phyloP scores from a whole-genome alignment of 768 basidiomycete genomes.

The Phanerochaete sordida region DNA sequence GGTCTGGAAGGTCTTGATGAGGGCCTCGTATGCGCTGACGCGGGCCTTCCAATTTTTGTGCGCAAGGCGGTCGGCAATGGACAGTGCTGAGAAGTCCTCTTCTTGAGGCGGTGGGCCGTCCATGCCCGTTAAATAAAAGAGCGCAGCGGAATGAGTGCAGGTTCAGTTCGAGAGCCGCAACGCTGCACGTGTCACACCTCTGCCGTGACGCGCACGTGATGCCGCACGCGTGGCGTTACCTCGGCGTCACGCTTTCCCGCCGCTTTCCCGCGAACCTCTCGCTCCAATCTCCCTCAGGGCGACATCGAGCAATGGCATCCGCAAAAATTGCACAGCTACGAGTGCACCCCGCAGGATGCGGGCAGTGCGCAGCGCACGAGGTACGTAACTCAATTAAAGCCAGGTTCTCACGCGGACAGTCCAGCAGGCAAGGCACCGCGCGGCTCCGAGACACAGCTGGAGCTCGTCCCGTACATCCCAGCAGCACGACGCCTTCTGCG shows the following conservation, averaged over 20 bases:
- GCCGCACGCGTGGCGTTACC: not conserved
- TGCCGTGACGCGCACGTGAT: constrained; percentile 3
- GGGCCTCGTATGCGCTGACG: constrained; percentile 84
- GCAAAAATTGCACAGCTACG: not conserved
- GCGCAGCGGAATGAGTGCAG: constrained; percentile 2
- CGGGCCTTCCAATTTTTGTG: constrained; percentile 99
- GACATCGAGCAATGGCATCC: not conserved
- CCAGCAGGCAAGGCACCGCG: too few species aligned
- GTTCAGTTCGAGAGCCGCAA: not conserved
- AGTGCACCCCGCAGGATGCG: not conserved
- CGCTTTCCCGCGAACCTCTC: not conserved
- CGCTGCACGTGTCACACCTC: not conserved
- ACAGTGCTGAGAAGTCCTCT: constrained; percentile 84
- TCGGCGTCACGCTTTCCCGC: not conserved
- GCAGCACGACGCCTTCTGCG: not conserved
- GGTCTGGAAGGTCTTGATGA: constrained; percentile 82
- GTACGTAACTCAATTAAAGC: not conserved
- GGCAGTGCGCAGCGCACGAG: not conserved
- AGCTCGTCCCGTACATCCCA: too few species aligned
- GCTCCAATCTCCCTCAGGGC: not conserved
- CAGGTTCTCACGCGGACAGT: too few species aligned
- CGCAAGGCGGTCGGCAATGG: constrained; percentile 74
- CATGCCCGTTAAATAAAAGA: constrained; percentile 41
- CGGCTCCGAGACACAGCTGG: too few species aligned
- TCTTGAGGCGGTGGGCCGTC: constrained; percentile 90